Evolutionary conservation across 352 stramenopile species (phyloP).

Genomic region (Phytophthora idaei): DNA sequence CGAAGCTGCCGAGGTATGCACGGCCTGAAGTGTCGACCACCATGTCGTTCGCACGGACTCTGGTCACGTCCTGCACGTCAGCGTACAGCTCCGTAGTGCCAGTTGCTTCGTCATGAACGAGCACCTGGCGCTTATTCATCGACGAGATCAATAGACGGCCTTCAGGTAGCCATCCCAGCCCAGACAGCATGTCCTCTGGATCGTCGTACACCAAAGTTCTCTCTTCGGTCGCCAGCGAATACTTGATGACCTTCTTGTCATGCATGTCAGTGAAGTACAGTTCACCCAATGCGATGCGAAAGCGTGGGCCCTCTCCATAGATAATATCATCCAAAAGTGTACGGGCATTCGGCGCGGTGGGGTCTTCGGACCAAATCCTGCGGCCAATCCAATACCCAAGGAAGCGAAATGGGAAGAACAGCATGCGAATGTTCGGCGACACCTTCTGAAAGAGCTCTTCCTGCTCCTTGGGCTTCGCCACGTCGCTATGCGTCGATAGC

Average conservation of each 20-base stretch:
- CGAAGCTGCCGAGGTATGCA: slow-evolving; percentile 72
- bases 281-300: slow-evolving; percentile 49
- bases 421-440: slow-evolving; percentile 35
- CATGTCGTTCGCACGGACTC: slow-evolving; percentile 64
- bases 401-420: slow-evolving; percentile 41
- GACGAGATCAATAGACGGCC: slow-evolving; percentile 59
- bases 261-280: slow-evolving; percentile 78
- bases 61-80: slow-evolving; percentile 54
- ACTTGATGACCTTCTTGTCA: slow-evolving; percentile 60
- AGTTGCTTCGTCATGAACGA: slow-evolving; percentile 44
- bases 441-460: slow-evolving; percentile 34
- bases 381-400: slow-evolving; percentile 37
- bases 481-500: not conserved
- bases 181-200: slow-evolving; percentile 54
- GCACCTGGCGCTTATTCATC: slow-evolving; percentile 53
- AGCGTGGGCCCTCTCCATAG: slow-evolving; percentile 66
- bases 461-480: slow-evolving; percentile 10
- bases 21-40: slow-evolving; percentile 49
- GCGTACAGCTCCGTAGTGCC: slow-evolving; percentile 47
- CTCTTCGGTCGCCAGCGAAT: slow-evolving; percentile 45
- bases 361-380: slow-evolving; percentile 25
- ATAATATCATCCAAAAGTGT: slow-evolving; percentile 38
- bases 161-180: slow-evolving; percentile 67
- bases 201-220: slow-evolving; percentile 49
- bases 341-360: slow-evolving; percentile 19